These are phyloP conservation scores for Ensete ventricosum DNA, from an alignment of 176 grass and related monocot species.

Conservation along the genomic window DNA sequence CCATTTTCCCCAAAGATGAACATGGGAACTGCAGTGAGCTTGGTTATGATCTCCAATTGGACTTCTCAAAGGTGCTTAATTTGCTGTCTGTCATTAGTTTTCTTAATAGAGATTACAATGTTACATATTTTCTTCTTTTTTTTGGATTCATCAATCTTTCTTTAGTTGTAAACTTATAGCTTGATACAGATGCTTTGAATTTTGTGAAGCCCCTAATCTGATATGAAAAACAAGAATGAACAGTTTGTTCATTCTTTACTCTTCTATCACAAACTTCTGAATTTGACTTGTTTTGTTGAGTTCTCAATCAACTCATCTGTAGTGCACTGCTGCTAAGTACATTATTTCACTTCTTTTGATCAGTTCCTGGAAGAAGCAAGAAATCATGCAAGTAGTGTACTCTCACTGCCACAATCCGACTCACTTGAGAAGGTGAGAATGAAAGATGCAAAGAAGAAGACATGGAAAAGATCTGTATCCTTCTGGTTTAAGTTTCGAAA, in stretches of 20 bases:
- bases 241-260: no score
- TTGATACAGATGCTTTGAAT: no score
- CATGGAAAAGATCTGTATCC: background rate
- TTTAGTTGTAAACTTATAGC: background rate
- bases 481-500: conserved; percentile 5
- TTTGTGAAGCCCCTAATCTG: no score
- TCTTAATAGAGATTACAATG: no score
- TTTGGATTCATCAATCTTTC: background rate
- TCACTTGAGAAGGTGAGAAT: background rate
- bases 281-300: no score
- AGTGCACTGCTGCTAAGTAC: background rate
- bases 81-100: no score
- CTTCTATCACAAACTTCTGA: no score
- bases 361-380: conserved; percentile 6
- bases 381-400: background rate
- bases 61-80: background rate
- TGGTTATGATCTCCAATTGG: background rate
- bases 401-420: background rate
- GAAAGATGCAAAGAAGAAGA: background rate
- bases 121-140: no score
- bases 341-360: background rate
- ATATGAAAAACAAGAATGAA: no score
- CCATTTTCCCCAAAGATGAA: background rate
- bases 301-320: background rate
- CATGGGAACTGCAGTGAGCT: background rate